Percentiles rank a stretch among this genome's conserved stretches.
These are phyloP conservation scores for Eustoma russellianum DNA, from an alignment of 257 asterid species.

Conservation along the genomic window DNA sequence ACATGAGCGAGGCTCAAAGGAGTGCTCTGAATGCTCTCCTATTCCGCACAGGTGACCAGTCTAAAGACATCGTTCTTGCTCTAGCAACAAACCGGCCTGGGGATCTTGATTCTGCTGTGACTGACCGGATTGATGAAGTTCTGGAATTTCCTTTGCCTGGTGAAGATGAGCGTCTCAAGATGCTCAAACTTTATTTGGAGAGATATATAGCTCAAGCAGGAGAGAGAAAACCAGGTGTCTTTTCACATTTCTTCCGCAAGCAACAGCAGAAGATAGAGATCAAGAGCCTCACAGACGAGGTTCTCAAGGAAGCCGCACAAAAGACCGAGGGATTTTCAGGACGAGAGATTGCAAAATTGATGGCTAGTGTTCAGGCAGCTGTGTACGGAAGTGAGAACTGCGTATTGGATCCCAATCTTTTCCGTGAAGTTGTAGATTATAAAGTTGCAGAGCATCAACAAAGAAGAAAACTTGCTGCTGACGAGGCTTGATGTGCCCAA, in stretches of 20 bases:
- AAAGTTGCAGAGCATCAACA: slow-evolving; percentile 96
- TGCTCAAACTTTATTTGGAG: slow-evolving; percentile 66
- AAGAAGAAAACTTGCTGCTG: slow-evolving; percentile 53
- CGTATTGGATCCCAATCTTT: slow-evolving; percentile 57
- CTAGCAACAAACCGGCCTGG: slow-evolving; percentile 95
- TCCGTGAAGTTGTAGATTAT: slow-evolving; percentile 77
- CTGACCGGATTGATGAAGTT: slow-evolving; percentile 95
- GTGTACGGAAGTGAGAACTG: slow-evolving; percentile 83
- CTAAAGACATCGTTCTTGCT: slow-evolving; percentile 91
- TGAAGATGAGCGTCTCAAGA: slow-evolving; percentile 70
- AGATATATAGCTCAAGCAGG: slow-evolving; percentile 83
- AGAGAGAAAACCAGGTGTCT: slow-evolving; percentile 49
- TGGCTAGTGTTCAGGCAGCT: slow-evolving; percentile 96
- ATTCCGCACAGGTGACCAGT: slow-evolving; percentile 90
- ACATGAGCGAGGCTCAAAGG: slow-evolving; percentile 99
- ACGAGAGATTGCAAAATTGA: slow-evolving; percentile 84
- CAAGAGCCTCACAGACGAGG: slow-evolving; percentile 62
- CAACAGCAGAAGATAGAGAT: slow-evolving; percentile 63
- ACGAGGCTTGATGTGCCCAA: no score
- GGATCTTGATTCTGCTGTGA: slow-evolving; percentile 90
- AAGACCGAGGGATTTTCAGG: slow-evolving; percentile 81
- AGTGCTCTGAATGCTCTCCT: slow-evolving; percentile 95
- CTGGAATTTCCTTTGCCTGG: slow-evolving; percentile 93
- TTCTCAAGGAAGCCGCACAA: slow-evolving; percentile 74
- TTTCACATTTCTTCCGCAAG: slow-evolving; percentile 43